Evolutionary conservation across 768 basidiomycete genomes (phyloP), one percentile per base, ranked within the genome.

Genomic region (Leucogyrophana mollusca): DNA sequence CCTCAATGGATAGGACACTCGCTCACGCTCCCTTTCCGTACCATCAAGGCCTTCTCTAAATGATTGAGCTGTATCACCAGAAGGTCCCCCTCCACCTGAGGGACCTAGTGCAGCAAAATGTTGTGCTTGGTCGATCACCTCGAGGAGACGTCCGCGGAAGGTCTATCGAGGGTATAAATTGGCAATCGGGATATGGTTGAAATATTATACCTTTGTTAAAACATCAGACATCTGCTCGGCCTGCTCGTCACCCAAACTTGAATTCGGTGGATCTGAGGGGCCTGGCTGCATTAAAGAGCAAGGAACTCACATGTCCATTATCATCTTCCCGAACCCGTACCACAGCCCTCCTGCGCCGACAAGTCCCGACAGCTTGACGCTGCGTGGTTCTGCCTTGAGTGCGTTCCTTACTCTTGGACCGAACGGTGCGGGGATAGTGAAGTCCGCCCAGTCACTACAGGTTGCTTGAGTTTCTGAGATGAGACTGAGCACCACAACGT

Each of bases 31-130:
- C 52, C 94, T 78, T 62, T 97, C 94, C 11, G 90, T 90, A n/a
- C 79, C 82, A 45, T 97, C 94, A 49, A 97, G 77, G 1, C 94
- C 94, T 63, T 95, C 94, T 53, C 91, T 74, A 58, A 97, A 97
- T 10, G 78, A 70, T 52, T 87, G 85, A 5, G 89, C 81, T 1
- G 70, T 60, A 51, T 86, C 83, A 11, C 76, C 79, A 6, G 72
- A 69, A 4, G 77, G 70, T 3, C 77, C 76, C 9, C 75, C 73
- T 16, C 69, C 69, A 18, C 79, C 78, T n/a, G 73, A 73, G 34
- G 78, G 74, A 21, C 83, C 87, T 14, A 87, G 64, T 0, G 80
- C 76, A 27, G 84, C 90, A 66, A 93, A 93, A 58, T 94, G 89
- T 55, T 92, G 90, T 1, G 91, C 90, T 65, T 93, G 91, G 66